Evolutionary conservation across 805 yeast species (phyloP), one percentile per base, ranked within the genome.

Genomic region (Kazachstania martiniae): DNA sequence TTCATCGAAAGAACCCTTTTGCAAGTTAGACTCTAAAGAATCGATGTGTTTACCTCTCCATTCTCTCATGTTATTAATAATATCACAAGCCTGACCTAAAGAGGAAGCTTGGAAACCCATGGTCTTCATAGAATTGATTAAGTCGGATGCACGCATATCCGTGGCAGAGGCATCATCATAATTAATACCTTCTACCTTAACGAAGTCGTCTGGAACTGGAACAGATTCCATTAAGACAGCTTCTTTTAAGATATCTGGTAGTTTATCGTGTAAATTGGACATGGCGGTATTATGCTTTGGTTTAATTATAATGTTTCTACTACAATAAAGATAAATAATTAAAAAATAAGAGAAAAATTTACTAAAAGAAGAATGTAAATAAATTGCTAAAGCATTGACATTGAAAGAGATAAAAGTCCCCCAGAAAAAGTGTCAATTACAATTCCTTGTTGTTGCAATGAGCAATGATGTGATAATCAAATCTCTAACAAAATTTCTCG

Each of bases 81-180:
- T 84, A 19, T 86, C 94, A 56, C 96, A 86, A 3, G 95, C 96
- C 44, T 75, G 68, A 21, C 86, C 77, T 29, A 91, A 68, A 5
- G 89, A 70, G 6, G 87, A 73, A 8, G 94, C 98, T 63, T 91
- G 99, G 66, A 89, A 91, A 6, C 99, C 99, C 96, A 93, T 91
- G 24, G 75, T 76, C 47, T 66, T 76, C 98, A 93, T 91, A 21
- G 89, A 73, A 21, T 64, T 65, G 41, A 91, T 70, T 43, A 91
- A 65, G 48, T 83, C 87, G 10, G 68, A 66, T 26, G 97, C 98
- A 28, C 68, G 65, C 71, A 83, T 74, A 58, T 87, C 74, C 45
- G 70, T 71, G 35, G 89, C 81, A 32, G 70, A 72, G 26, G 81
- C 78, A 46, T 75, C 69, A 28, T 89, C 77, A 61, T 89, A 91